Evolutionary conservation across 164 flowering plant species (phyloP).

Genomic region (Vitis labrusca): DNA sequence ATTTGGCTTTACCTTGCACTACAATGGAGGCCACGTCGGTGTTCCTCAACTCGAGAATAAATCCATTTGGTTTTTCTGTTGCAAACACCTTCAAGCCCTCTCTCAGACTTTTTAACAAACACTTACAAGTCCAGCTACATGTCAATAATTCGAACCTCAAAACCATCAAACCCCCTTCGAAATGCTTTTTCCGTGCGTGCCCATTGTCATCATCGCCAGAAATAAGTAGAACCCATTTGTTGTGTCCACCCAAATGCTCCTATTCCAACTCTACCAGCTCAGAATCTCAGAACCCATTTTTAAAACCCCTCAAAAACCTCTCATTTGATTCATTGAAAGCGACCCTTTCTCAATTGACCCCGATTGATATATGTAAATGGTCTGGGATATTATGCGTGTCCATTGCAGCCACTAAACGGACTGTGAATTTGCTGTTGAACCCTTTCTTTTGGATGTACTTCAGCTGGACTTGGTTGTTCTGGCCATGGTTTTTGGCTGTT

Average conservation of each 20-base stretch:
- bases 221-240: slow-evolving; percentile 18
- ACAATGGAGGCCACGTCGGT: slow-evolving; percentile 31
- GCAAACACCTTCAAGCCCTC: slow-evolving; percentile 16
- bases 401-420: slow-evolving; percentile 60
- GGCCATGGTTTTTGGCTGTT: slow-evolving; percentile 83
- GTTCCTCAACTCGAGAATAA: slow-evolving; percentile 25
- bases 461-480: slow-evolving; percentile 90
- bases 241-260: slow-evolving; percentile 31
- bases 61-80: slow-evolving; percentile 13
- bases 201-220: background rate
- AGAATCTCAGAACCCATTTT: slow-evolving; percentile 23
- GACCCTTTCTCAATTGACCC: slow-evolving; percentile 40
- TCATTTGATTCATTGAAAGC: slow-evolving; percentile 42
- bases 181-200: background rate
- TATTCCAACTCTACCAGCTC: slow-evolving; percentile 22
- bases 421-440: slow-evolving; percentile 34
- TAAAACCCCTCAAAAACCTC: slow-evolving; percentile 30
- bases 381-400: slow-evolving; percentile 39
- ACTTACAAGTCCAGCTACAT: slow-evolving; percentile 13
- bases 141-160: slow-evolving; percentile 6
- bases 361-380: slow-evolving; percentile 66
- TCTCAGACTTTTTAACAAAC: slow-evolving; percentile 46
- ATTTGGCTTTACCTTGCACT: too few relatives aligned
- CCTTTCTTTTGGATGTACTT: slow-evolving; percentile 95
- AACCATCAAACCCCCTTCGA: slow-evolving; percentile 7